A percentile compares a stretch with the other conserved stretches of the same genome.
Evolutionary conservation across 305 asterid species (phyloP).

Genomic region (Fraxinus latifolia): DNA sequence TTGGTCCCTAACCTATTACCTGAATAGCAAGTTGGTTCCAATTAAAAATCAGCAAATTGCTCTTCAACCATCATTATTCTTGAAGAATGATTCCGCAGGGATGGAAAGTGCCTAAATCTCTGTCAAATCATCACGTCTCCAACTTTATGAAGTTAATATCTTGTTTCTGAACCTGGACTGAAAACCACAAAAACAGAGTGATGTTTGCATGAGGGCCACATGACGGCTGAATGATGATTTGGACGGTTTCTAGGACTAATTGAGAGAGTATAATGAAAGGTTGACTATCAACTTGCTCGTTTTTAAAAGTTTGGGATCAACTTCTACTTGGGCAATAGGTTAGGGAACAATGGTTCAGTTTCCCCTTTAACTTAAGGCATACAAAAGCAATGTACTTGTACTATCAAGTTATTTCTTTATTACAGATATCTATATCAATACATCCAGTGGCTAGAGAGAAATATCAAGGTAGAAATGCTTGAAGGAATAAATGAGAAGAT

Average conservation of each 20-base stretch:
- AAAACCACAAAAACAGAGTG: not conserved
- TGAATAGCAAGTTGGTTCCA: not conserved
- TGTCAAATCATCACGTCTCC: not conserved
- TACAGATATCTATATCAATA: conserved; percentile 76
- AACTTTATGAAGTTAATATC: not conserved
- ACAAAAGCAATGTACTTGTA: conserved; percentile 9
- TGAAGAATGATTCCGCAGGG: not conserved
- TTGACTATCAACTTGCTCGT: not conserved
- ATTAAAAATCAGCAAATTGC: not conserved
- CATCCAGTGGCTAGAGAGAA: conserved; percentile 69
- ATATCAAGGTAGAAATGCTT: conserved; percentile 77
- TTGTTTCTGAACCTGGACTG: not conserved
- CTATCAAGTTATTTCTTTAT: conserved; percentile 14
- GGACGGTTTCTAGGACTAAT: not conserved
- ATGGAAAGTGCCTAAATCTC: not conserved
- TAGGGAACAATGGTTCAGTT: not conserved
- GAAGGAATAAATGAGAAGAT: conserved; percentile 94
- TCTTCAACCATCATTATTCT: not conserved
- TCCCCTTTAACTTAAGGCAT: not conserved
- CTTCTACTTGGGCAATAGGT: not conserved
- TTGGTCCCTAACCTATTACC: not conserved
- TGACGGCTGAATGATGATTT: not conserved
- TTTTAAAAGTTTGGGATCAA: not conserved
- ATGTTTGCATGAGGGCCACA: not conserved
- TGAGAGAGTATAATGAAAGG: not conserved